phyloP scores from a whole-genome alignment of 176 grass and related monocot genomes.

The Pharus latifolius region DNA sequence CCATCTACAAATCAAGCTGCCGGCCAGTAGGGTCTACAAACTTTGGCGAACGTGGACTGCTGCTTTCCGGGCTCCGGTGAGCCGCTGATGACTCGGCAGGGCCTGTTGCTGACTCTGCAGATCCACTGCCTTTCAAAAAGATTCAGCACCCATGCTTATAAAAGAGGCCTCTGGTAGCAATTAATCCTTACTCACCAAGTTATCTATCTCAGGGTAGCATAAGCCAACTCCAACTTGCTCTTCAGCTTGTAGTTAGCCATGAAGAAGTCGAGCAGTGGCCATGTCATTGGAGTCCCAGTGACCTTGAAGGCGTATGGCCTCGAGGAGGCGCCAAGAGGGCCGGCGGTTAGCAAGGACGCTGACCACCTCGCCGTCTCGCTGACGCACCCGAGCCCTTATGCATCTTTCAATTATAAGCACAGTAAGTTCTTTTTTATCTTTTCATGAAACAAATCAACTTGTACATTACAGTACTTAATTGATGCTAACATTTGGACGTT shows the following conservation, averaged over 20 bases:
- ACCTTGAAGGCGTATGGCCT: constrained; percentile 36
- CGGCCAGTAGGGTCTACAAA: background rate
- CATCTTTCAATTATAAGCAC: constrained; percentile 35
- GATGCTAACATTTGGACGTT: too few relatives aligned
- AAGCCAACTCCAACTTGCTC: background rate
- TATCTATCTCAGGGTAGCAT: background rate
- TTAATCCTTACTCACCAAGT: constrained; percentile 34
- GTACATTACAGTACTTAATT: background rate
- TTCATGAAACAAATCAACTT: background rate
- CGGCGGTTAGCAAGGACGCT: constrained; percentile 20
- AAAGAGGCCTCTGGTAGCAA: constrained; percentile 27
- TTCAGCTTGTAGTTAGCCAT: background rate
- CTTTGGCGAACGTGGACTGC: constrained; percentile 32
- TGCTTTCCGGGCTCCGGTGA: constrained; percentile 21
- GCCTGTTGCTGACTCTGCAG: constrained; percentile 41
- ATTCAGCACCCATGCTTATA: constrained; percentile 20
- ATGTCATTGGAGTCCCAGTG: constrained; percentile 52
- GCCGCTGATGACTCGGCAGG: constrained; percentile 32
- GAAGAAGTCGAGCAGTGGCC: constrained; percentile 22
- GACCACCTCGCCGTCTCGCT: constrained; percentile 30
- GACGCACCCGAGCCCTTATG: constrained; percentile 36
- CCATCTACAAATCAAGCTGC: background rate
- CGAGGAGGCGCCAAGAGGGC: constrained; percentile 25
- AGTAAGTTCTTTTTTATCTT: constrained; percentile 26
- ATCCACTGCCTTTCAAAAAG: constrained; percentile 25